Evolutionary conservation across 106 monocot species (phyloP), one percentile per base, ranked within the genome.

Genomic region (Cymbidium sinense): DNA sequence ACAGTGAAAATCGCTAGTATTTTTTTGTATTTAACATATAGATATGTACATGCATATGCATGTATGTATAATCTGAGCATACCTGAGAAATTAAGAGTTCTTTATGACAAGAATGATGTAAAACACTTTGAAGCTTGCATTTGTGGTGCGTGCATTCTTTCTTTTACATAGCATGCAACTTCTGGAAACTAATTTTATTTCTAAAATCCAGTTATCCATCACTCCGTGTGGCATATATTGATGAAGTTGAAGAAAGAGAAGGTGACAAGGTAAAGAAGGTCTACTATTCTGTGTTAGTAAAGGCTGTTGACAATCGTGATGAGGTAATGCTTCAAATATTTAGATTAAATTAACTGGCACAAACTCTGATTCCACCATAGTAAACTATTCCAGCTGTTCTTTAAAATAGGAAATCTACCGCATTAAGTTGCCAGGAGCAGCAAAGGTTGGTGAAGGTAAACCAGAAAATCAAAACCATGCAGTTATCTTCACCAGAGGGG

Each of bases 271-370:
- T n/a, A n/a, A n/a, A n/a, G n/a, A n/a, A n/a, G n/a, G n/a, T n/a
- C n/a, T n/a, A n/a, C n/a, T n/a, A n/a, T n/a, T n/a, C n/a, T n/a
- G n/a, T n/a, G 61, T 85, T 96, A 54, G 93, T 96, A 64, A 96
- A 96, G 85, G 96, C 96, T 80, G 89, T 96, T 79, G 93, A 94
- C 50, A 93, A 94, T 79, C 96, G 81, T 84, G 96, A 96, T 76
- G 91, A 96, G 91, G 96, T 94, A 89, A 82, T 43, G 15, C 77
- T 65, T 65, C 29, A 30, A 3, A 31, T 54, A 55, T 74, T 72
- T 37, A 72, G 34, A 75, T 21, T 58, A 21, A n/a, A n/a, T n/a
- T n/a, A n/a, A 19, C 58, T 20, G 7, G 17, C 58, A 58, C 12
- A 58, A 58, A 21, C 12, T 58, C 21, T 58, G 19, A 58, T 58